Evolutionary conservation across 108 stramenopile genomes (phyloP), one percentile per base, ranked within the genome.

Genomic region (Fragilariopsis cylindrus): DNA sequence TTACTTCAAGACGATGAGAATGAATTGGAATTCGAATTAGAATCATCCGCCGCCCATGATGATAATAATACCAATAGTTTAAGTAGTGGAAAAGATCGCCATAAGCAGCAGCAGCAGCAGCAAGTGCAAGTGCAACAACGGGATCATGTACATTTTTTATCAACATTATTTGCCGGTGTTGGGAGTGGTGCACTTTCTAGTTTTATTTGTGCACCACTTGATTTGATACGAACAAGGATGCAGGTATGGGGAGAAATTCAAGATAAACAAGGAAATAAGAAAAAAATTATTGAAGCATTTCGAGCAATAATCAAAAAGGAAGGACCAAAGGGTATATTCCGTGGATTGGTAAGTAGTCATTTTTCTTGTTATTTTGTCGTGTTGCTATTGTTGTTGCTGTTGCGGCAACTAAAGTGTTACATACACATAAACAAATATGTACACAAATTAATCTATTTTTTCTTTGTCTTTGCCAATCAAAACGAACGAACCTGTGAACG

Each of bases 131-230:
- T 19, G 21, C 57, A 57, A n/a, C 42, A 65, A 7, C 77, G 81
- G 64, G 82, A 83, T 58, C 70, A 74, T 4, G 62, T 49, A 4
- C 77, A 92, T 74, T 81, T 88, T 65, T 48, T 77, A 11, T 76
- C 82, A 15, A 89, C 90, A 1, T 73, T 95, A 21, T 65, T 89
- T 54, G 94, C 94, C 4, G 94, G 92, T 57, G 89, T 88, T 4
- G 94, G 94, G 48, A 90, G 90, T 60, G 94, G 94, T 8, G 78
- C 87, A 16, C 60, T 95, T 18, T 82, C 91, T 39, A 81, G 81
- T 70, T 76, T 94, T 4, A 84, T 92, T 58, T 97, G 96, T 74
- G 94, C 94, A 39, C 96, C 96, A 3, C 80, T 97, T 21, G 96
- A 97, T 80, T 72, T 97, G 48, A 75, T 94, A 16, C 81, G 93